A percentile compares a stretch with the other conserved stretches of the same genome.
Evolutionary conservation across 768 basidiomycete species (phyloP).

Genomic region (Fibroporia radiculosa): DNA sequence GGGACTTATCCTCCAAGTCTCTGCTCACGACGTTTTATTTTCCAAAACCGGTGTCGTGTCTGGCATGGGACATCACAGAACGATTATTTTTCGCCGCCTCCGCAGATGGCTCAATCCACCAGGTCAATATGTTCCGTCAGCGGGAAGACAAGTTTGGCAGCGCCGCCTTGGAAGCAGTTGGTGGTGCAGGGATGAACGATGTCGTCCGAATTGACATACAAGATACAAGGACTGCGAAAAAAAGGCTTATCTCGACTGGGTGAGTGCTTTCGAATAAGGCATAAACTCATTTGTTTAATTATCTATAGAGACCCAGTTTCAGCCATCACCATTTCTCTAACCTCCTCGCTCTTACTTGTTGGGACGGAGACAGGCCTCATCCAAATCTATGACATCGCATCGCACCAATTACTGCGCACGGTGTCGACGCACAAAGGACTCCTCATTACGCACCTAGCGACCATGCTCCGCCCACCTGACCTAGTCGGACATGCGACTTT

Average conservation of each 20-base stretch:
- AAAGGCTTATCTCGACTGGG: slow-evolving; percentile 66
- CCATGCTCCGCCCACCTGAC: slow-evolving; percentile 82
- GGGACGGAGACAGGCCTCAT: slow-evolving; percentile 72
- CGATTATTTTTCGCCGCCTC: slow-evolving; percentile 86
- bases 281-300: neutral
- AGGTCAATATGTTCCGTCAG: slow-evolving; percentile 71
- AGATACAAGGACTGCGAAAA: slow-evolving; percentile 36
- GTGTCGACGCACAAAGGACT: slow-evolving; percentile 64
- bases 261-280: slow-evolving; percentile 22
- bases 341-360: slow-evolving; percentile 69
- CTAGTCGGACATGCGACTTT: slow-evolving; percentile 75
- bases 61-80: slow-evolving; percentile 81
- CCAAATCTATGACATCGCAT: slow-evolving; percentile 80
- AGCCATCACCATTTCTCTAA: slow-evolving; percentile 67
- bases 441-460: slow-evolving; percentile 64
- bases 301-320: slow-evolving; percentile 60
- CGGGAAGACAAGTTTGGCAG: slow-evolving; percentile 46
- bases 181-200: slow-evolving; percentile 65
- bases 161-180: slow-evolving; percentile 56
- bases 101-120: slow-evolving; percentile 63
- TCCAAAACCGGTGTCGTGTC: slow-evolving; percentile 59
- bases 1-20: slow-evolving; percentile 69
- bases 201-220: slow-evolving; percentile 62
- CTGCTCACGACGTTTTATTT: slow-evolving; percentile 86
- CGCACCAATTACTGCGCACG: slow-evolving; percentile 82